Percentiles rank a stretch among this genome's conserved stretches.
Evolutionary conservation across 352 stramenopile species (phyloP).

Genomic region (Pythium utonaiense): DNA sequence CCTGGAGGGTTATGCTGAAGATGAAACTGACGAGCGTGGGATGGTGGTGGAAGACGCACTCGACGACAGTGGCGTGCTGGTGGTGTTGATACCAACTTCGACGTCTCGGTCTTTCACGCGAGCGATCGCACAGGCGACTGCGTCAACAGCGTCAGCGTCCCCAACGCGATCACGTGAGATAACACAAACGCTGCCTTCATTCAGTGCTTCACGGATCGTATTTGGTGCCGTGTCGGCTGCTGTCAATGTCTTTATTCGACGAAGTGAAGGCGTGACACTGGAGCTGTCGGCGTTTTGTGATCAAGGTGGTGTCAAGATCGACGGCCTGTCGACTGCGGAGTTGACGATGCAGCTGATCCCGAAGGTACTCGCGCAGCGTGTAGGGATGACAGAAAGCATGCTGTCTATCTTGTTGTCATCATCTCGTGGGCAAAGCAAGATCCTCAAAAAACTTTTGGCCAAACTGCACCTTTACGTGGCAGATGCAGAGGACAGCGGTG

Average conservation of each 20-base stretch:
- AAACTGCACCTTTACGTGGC: slow-evolving; percentile 11
- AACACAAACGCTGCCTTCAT: neutral
- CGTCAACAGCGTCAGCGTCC: neutral
- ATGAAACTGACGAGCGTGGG: neutral
- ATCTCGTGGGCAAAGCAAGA: slow-evolving; percentile 12
- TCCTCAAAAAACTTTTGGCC: slow-evolving; percentile 21
- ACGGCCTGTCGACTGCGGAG: neutral
- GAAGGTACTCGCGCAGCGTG: slow-evolving; percentile 2
- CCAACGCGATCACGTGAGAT: neutral
- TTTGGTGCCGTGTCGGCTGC: slow-evolving; percentile 14
- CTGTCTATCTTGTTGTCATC: slow-evolving; percentile 23
- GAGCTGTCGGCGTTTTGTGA: slow-evolving; percentile 16
- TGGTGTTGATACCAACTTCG: slow-evolving; percentile 1
- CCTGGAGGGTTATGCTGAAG: neutral
- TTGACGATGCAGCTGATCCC: slow-evolving; percentile 3
- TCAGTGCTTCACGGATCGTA: slow-evolving; percentile 6
- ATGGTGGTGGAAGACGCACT: slow-evolving; percentile 15
- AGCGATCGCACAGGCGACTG: neutral
- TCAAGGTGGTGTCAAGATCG: neutral
- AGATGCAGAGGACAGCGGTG: neutral
- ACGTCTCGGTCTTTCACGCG: neutral
- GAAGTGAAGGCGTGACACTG: slow-evolving; percentile 8
- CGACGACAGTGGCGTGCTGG: slow-evolving; percentile 7
- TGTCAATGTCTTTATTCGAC: slow-evolving; percentile 12
- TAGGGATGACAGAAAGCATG: slow-evolving; percentile 24